phyloP scores from a whole-genome alignment of 2,329 filamentous ascomycete genomes.

The Calonectria montana region DNA sequence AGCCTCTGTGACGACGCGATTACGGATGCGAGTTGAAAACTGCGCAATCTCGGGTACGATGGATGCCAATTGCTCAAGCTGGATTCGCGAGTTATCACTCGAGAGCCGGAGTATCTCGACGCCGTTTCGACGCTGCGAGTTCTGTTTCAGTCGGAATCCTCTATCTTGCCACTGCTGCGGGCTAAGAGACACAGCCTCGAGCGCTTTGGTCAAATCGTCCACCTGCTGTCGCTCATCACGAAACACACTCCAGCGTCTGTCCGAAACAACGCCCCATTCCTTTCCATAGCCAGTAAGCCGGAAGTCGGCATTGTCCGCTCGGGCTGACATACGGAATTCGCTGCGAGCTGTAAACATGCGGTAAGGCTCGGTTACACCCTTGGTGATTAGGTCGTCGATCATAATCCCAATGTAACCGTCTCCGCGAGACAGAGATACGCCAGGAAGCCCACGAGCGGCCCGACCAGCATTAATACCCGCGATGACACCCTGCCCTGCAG shows the following conservation, averaged over 20 bases:
- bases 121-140: constrained; percentile 75
- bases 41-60: constrained; percentile 67
- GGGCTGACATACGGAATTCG: constrained; percentile 92
- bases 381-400: constrained; percentile 97
- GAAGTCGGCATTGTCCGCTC: constrained; percentile 93
- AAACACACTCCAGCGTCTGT: constrained; percentile 81
- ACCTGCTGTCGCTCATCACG: constrained; percentile 74
- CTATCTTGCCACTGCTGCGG: constrained; percentile 74
- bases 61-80: constrained; percentile 65
- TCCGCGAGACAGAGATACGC: constrained; percentile 78
- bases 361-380: constrained; percentile 96
- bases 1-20: constrained; percentile 83
- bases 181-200: constrained; percentile 69
- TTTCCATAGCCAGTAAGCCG: constrained; percentile 85
- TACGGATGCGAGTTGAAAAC: constrained; percentile 69
- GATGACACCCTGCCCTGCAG: constrained; percentile 90
- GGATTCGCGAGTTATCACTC: constrained; percentile 57
- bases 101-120: constrained; percentile 82
- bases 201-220: constrained; percentile 69
- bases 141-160: constrained; percentile 76
- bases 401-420: constrained; percentile 99
- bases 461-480: constrained; percentile 95
- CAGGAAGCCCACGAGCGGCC: constrained; percentile 72
- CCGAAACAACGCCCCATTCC: constrained; percentile 80
- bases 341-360: constrained; percentile 97